Conservation (phyloP, 2,329 filamentous ascomycete genomes). For the Fusarium caatingaense region DNA sequence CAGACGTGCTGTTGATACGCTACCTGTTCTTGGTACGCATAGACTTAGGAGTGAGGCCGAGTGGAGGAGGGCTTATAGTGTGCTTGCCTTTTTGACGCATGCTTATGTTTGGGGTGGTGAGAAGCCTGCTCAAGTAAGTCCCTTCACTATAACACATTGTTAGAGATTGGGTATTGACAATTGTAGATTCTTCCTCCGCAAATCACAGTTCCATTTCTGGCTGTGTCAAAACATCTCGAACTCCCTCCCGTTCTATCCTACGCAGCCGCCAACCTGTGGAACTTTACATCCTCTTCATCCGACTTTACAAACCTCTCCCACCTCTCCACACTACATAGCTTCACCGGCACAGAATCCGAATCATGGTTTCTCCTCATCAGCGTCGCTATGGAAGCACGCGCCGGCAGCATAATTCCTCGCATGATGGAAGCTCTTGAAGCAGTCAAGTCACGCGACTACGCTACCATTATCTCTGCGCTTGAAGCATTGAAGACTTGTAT, state of each 20-base stretch:
- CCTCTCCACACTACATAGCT: conserved; percentile 79
- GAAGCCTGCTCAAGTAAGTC: conserved; percentile 73
- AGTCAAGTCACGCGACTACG: conserved; percentile 69
- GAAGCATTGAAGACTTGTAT: conserved; percentile 74
- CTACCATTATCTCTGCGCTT: conserved; percentile 71
- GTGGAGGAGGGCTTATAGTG: conserved; percentile 83
- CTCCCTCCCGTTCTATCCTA: conserved; percentile 93
- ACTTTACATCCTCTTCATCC: conserved; percentile 70
- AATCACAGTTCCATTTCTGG: conserved; percentile 80
- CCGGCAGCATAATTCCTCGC: conserved; percentile 77
- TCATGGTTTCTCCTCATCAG: conserved; percentile 95
- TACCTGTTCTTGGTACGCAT: conserved; percentile 77
- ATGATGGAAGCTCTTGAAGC: conserved; percentile 83
- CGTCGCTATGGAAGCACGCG: conserved; percentile 87
- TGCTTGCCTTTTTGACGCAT: conserved; percentile 84
- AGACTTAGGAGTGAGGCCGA: conserved; percentile 73
- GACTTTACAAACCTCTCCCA: conserved; percentile 75
- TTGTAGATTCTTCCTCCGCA: conserved; percentile 74
- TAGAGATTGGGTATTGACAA: conserved; percentile 26
- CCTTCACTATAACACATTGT: not conserved
- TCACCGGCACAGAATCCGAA: conserved; percentile 89
- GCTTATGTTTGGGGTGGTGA: conserved; percentile 91
- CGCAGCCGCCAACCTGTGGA: conserved; percentile 88
- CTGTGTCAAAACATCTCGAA: conserved; percentile 77
- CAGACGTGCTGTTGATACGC: conserved; percentile 68